Conservation (phyloP, 441 rosid genomes). For the Croton laevigatus region DNA sequence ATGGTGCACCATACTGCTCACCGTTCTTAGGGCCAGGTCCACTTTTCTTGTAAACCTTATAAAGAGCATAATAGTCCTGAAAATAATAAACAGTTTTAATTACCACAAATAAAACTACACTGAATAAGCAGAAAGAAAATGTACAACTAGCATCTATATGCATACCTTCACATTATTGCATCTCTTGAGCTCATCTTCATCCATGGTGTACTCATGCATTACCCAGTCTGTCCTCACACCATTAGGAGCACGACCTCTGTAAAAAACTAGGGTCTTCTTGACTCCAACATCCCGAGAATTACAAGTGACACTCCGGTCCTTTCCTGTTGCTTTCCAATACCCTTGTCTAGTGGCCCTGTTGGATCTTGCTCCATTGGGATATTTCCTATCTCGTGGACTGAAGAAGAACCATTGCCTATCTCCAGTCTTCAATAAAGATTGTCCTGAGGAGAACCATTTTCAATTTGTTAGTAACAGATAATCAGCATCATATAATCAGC, state of each 20-base stretch:
- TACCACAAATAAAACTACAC: neutral
- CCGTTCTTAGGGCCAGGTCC: slow-evolving; percentile 97
- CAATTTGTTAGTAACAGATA: too few species aligned
- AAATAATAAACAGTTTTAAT: slow-evolving; percentile 1
- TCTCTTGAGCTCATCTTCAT: slow-evolving; percentile 79
- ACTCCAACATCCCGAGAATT: slow-evolving; percentile 61
- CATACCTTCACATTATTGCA: slow-evolving; percentile 63
- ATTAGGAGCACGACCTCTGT: slow-evolving; percentile 75
- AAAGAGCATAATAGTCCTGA: slow-evolving; percentile 89
- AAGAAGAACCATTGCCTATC: slow-evolving; percentile 80
- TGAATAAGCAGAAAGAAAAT: neutral
- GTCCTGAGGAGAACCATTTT: too few species aligned
- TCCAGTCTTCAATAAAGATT: too few species aligned
- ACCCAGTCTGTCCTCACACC: slow-evolving; percentile 95
- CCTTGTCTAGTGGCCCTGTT: slow-evolving; percentile 79
- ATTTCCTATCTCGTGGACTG: slow-evolving; percentile 74
- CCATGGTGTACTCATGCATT: slow-evolving; percentile 87
- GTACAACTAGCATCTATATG: neutral
- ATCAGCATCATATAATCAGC: too few species aligned
- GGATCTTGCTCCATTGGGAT: slow-evolving; percentile 84
- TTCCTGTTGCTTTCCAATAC: slow-evolving; percentile 93
- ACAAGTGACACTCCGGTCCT: slow-evolving; percentile 56
- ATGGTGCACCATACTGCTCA: slow-evolving; percentile 93
- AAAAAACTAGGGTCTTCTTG: slow-evolving; percentile 87
- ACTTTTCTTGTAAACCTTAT: slow-evolving; percentile 77